These are phyloP conservation scores for Fusarium mangiferae DNA, from an alignment of 2,329 filamentous ascomycete genomes.

Conservation along the genomic window DNA sequence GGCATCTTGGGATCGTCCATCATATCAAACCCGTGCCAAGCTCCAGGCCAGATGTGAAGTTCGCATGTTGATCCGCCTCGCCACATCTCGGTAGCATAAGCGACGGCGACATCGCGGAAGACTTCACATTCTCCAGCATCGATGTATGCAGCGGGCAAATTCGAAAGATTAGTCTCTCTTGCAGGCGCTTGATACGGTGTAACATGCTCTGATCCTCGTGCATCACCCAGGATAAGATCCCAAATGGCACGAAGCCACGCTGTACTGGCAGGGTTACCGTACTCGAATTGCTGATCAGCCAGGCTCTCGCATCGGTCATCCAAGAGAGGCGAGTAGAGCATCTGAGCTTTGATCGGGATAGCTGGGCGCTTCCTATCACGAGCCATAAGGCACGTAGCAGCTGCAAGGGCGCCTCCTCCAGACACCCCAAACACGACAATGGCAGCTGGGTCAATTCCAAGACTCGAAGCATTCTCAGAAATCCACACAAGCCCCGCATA, in stretches of 20 bases:
- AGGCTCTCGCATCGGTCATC: slow-evolving; percentile 8
- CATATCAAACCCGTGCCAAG: slow-evolving; percentile 7
- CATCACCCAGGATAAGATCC: slow-evolving; percentile 9
- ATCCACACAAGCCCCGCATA: background rate
- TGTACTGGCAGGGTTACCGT: background rate
- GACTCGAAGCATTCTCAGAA: background rate
- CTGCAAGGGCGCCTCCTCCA: slow-evolving; percentile 4
- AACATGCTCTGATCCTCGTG: background rate
- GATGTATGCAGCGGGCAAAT: background rate
- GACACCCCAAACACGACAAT: slow-evolving; percentile 2
- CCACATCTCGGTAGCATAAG: slow-evolving; percentile 4
- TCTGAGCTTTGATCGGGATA: slow-evolving; percentile 1
- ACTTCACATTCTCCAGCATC: slow-evolving; percentile 7
- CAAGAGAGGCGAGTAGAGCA: slow-evolving; percentile 2
- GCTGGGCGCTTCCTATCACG: background rate
- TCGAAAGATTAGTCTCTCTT: background rate
- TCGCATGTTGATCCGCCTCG: background rate
- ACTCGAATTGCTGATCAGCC: slow-evolving; percentile 8
- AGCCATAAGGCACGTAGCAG: slow-evolving; percentile 7
- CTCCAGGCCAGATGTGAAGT: slow-evolving; percentile 9
- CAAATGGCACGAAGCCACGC: slow-evolving; percentile 6
- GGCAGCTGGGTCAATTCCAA: background rate
- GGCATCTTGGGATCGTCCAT: background rate
- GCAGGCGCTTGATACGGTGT: background rate
- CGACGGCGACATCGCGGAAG: background rate